Base-by-base conservation (phyloP, 345 rosid species). In the Hibiscus trionum region DNA sequence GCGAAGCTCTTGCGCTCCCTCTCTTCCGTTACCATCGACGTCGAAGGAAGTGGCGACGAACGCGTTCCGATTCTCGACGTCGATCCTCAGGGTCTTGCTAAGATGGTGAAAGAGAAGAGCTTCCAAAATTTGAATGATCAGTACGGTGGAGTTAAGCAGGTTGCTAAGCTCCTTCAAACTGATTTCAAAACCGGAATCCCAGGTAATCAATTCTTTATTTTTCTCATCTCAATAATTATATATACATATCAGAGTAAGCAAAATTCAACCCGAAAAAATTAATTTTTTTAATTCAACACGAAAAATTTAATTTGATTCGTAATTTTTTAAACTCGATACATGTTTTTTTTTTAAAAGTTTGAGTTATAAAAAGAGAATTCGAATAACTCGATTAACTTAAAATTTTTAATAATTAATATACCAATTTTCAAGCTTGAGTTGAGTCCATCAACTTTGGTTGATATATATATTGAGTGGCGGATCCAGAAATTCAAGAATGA, bases 131-230 rank as follows among this genome's bases (percentile, higher is more conserved):
- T 81, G 64, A 66, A 7, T 0, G 61, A 76, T 8, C n/a, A 29
- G 27, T 68, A 70, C 10, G 82, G 78, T 37, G 84, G 84, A 68
- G 76, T 73, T 3, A 33, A 33, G 4, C 65, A 66, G 7, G 77
- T 81, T 49, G 76, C 78, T 24, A 29, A 31, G 1, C 26, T 60
- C 21, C 72, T 81, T 15, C 69, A 65, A 15, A 78, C 61, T 27
- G 72, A 81, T 67, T 64, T 42, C 11, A 73, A 73, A 64, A 59
- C 37, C 7, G 84, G 82, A 7, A 33, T 79, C 2, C 66, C 24
- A 0, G 78, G 73, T 58, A 33, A 10, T 47, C 47, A 29, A 9
- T 50, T 68, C 2, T n/a, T 29, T 37, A 24, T 11, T 58, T 57
- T 46, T 8, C 31, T 7, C 16, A 21, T 35, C 49, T 44, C 56